Conservation (phyloP, 139 green algal species). For the Closterium sp. region DNA sequence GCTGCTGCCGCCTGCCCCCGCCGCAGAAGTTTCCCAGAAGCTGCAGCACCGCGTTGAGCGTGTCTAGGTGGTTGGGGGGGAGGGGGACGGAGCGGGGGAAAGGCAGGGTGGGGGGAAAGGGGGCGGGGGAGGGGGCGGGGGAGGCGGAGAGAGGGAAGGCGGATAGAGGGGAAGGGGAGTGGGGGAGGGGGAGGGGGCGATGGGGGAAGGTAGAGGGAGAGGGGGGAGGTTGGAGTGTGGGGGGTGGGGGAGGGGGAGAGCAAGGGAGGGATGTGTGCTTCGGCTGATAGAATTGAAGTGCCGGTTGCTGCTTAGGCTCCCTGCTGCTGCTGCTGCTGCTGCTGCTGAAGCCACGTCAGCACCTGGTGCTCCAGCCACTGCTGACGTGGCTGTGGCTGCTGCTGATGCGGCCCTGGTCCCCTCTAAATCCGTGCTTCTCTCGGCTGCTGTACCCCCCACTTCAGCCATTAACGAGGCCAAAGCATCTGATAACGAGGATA, state of each 20-base stretch:
- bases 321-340: no score
- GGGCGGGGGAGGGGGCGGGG: background rate
- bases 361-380: no score
- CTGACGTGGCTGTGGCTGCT: no score
- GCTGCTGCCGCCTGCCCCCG: background rate
- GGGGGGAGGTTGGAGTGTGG: no score
- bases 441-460: background rate
- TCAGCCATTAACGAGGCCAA: background rate
- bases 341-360: no score
- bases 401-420: background rate
- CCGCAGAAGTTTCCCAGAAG: slow-evolving; percentile 42
- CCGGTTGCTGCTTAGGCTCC: no score
- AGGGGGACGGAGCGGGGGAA: background rate
- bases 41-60: slow-evolving; percentile 14
- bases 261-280: no score
- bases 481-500: background rate
- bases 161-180: background rate
- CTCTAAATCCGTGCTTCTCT: background rate
- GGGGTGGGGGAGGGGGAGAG: no score
- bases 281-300: no score
- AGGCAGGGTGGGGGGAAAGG: background rate
- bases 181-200: background rate
- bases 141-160: no score
- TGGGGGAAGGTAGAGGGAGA: no score
- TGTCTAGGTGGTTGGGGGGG: background rate